Evolutionary conservation across 441 rosid genomes (phyloP).

Genomic region (Breynia disticha): DNA sequence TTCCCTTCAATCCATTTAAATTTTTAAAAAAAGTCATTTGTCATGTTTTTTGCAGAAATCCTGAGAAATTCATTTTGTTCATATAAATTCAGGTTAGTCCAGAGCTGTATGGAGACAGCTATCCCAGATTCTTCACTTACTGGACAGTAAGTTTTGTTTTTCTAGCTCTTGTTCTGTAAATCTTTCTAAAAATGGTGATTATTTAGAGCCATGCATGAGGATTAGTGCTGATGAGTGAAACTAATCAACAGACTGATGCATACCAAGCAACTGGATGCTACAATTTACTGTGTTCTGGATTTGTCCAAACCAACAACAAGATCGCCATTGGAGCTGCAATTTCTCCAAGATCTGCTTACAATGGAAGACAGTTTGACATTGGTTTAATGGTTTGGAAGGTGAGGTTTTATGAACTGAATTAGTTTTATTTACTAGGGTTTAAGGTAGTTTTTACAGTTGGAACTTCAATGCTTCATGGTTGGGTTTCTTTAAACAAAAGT

Average conservation of each 20-base stretch:
- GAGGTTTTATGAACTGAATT: not conserved
- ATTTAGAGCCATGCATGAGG: too few species aligned
- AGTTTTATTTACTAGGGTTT: too few species aligned
- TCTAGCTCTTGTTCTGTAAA: too few species aligned
- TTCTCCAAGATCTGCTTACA: slow-evolving; percentile 79
- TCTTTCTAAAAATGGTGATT: too few species aligned
- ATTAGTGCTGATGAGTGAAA: not conserved
- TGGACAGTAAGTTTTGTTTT: slow-evolving; percentile 69
- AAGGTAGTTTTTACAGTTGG: too few species aligned
- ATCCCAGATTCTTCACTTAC: slow-evolving; percentile 91
- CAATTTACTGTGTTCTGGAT: slow-evolving; percentile 87
- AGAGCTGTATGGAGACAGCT: slow-evolving; percentile 81
- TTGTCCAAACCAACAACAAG: slow-evolving; percentile 78
- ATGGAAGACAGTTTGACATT: slow-evolving; percentile 78
- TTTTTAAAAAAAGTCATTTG: too few species aligned
- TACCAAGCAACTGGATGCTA: slow-evolving; percentile 97
- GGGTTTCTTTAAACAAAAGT: too few species aligned
- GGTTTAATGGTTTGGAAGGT: slow-evolving; percentile 93
- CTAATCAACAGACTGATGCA: slow-evolving; percentile 59
- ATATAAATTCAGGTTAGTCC: slow-evolving; percentile 66
- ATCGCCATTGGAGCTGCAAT: slow-evolving; percentile 96
- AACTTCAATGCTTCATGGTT: too few species aligned
- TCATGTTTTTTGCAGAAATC: too few species aligned
- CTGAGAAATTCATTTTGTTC: not conserved
- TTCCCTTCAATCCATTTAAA: not conserved